A percentile compares a stretch with the other conserved stretches of the same genome.
Evolutionary conservation across 345 rosid genomes (phyloP).

Genomic region (Trapa bicornis): DNA sequence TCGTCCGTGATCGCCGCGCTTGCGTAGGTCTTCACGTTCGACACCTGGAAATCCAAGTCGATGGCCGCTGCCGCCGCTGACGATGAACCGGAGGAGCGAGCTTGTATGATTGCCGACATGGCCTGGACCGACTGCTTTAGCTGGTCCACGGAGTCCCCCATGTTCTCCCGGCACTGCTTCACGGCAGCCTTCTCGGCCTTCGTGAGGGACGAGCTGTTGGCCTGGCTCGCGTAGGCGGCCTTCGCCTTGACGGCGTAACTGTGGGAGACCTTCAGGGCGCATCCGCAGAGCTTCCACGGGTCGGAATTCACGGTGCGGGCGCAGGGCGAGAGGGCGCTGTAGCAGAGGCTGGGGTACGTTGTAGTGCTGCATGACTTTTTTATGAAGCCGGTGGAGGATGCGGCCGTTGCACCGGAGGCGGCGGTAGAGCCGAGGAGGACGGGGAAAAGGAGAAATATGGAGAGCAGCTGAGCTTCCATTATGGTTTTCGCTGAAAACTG

Average conservation of each 20-base stretch:
- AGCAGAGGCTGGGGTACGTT: constrained; percentile 41
- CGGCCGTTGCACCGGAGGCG: neutral
- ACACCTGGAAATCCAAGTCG: constrained; percentile 18
- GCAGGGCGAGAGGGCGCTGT: constrained; percentile 36
- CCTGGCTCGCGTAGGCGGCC: constrained; percentile 15
- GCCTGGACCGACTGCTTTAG: constrained; percentile 34
- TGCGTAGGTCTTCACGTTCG: constrained; percentile 41
- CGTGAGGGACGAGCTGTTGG: constrained; percentile 17
- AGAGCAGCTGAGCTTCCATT: neutral
- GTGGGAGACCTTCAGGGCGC: constrained; percentile 34
- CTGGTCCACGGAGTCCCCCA: constrained; percentile 34
- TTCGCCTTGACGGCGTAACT: constrained; percentile 23
- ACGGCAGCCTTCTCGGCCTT: constrained; percentile 27
- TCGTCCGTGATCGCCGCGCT: constrained; percentile 66
- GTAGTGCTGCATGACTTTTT: constrained; percentile 44
- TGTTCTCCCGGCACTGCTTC: constrained; percentile 37
- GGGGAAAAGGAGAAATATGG: neutral
- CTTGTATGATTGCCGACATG: constrained; percentile 13
- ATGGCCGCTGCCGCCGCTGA: neutral
- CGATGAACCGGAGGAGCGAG: neutral
- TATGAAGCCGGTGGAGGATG: constrained; percentile 32
- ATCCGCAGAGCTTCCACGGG: constrained; percentile 39
- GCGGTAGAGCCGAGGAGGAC: neutral
- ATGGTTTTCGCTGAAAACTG: neutral
- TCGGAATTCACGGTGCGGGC: constrained; percentile 35